phyloP scores from a whole-genome alignment of 208 protist species.

The Acanthamoeba sp. region DNA sequence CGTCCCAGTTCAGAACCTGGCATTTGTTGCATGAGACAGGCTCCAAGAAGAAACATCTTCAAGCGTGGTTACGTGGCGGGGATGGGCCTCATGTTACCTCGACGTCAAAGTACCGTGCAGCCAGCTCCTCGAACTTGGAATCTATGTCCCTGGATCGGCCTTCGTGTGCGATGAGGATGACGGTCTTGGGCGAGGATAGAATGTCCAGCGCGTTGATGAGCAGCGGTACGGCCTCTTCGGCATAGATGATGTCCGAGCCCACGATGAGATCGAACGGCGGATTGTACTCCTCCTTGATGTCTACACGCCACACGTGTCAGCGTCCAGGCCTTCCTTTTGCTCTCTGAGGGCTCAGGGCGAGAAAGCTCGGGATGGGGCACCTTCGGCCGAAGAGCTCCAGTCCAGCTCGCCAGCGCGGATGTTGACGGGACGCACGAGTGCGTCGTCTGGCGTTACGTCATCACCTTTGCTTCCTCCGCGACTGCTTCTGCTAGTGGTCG shows the following conservation, averaged over 20 bases:
- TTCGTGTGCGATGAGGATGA: slow-evolving; percentile 49
- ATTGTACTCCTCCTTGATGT: slow-evolving; percentile 33
- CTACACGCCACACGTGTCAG: neutral
- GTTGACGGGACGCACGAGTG: neutral
- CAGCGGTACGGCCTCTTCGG: slow-evolving; percentile 39
- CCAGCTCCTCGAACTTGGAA: neutral
- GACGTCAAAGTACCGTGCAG: neutral
- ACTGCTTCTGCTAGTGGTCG: neutral
- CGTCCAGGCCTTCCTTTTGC: too few species aligned
- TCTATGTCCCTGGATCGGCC: slow-evolving; percentile 48
- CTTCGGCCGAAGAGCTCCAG: slow-evolving; percentile 18
- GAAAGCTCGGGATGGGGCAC: neutral
- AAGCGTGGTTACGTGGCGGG: too few species aligned
- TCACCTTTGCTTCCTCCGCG: neutral
- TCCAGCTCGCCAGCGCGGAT: slow-evolving; percentile 32
- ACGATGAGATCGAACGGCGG: slow-evolving; percentile 28
- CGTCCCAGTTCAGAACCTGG: slow-evolving; percentile 26
- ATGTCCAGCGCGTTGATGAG: slow-evolving; percentile 55
- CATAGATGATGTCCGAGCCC: slow-evolving; percentile 53
- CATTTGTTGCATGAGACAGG: neutral
- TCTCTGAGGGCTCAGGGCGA: too few species aligned
- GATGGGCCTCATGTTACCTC: too few species aligned
- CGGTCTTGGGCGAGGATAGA: slow-evolving; percentile 8
- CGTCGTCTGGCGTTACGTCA: neutral
- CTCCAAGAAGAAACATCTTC: too few species aligned